A percentile compares a stretch with the other conserved stretches of the same genome.
Conservation (phyloP, 2,329 filamentous ascomycete genomes). For the Amphichorda felina region DNA sequence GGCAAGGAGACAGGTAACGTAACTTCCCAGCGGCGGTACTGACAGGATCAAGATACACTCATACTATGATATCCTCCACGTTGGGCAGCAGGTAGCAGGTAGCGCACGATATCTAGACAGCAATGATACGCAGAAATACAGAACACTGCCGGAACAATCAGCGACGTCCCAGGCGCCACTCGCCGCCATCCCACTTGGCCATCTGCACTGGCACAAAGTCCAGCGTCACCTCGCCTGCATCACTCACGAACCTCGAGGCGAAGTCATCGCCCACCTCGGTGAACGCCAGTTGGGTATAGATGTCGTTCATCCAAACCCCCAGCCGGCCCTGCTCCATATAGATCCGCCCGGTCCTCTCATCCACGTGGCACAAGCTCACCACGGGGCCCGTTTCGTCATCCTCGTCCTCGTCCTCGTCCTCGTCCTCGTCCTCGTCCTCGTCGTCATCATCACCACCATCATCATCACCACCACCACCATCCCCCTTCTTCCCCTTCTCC, state of each 20-base stretch:
- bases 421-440: background rate
- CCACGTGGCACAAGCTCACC: constrained; percentile 7
- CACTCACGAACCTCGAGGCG: background rate
- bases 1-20: no score
- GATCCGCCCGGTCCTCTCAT: constrained; percentile 3
- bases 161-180: no score
- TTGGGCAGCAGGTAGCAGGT: no score
- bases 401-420: background rate
- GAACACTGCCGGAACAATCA: no score
- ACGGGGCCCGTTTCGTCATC: background rate
- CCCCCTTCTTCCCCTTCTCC: constrained; percentile 5
- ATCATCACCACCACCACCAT: constrained; percentile 1
- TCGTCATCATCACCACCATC: background rate
- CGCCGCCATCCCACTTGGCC: background rate
- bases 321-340: constrained; percentile 7
- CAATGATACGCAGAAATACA: no score
- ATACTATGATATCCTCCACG: no score
- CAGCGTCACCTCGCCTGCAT: background rate
- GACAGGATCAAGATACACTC: no score
- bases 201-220: background rate
- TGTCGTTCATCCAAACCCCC: constrained; percentile 7
- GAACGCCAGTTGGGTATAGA: constrained; percentile 4
- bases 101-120: no score
- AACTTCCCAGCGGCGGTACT: no score
- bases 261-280: background rate